Conservation (phyloP, 805 yeast species). For the Cyberlindnera americana region DNA sequence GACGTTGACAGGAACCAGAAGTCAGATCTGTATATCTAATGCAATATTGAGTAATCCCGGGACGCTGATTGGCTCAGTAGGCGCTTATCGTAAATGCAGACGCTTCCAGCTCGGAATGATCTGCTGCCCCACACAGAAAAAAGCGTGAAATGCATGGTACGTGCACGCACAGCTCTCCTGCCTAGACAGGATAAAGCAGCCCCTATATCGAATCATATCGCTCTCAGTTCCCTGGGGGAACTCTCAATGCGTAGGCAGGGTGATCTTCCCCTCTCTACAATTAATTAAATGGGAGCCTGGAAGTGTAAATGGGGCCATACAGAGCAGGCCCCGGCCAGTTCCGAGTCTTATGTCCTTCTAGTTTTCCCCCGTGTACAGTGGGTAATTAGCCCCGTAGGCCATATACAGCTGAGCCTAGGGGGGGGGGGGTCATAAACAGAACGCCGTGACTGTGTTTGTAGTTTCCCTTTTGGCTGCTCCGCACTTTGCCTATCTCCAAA, state of each 20-base stretch:
- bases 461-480: constrained; percentile 1
- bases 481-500: background rate
- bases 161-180: constrained; percentile 5
- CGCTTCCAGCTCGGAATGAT: background rate
- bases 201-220: background rate
- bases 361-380: too few species aligned
- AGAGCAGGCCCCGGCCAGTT: too few species aligned
- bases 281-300: too few species aligned
- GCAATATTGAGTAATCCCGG: constrained; percentile 10
- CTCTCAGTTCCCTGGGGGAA: too few species aligned
- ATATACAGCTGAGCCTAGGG: too few species aligned
- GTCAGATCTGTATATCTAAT: constrained; percentile 1
- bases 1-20: too few species aligned
- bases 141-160: constrained; percentile 1
- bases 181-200: background rate
- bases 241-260: too few species aligned
- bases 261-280: too few species aligned
- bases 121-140: constrained; percentile 11
- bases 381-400: too few species aligned
- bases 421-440: too few species aligned
- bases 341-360: too few species aligned
- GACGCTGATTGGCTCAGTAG: constrained; percentile 9
- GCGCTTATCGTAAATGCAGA: constrained; percentile 9
- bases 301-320: too few species aligned
- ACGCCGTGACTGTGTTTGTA: background rate